These are phyloP conservation scores for Penicillium salamii DNA, from an alignment of 495 filamentous ascomycete species.

Conservation along the genomic window DNA sequence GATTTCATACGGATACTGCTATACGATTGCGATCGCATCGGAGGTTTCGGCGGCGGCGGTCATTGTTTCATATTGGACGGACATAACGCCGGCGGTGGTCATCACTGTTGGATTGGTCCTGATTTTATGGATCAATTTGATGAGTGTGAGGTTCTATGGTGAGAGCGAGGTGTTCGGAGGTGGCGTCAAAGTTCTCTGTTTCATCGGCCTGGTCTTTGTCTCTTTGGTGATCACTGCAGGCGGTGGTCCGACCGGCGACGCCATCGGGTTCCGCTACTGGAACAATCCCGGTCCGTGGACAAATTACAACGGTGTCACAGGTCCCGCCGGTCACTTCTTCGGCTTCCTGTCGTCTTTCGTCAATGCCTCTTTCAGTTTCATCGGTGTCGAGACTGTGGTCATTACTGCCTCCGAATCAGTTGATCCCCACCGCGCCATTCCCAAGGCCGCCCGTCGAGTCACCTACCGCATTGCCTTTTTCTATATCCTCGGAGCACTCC, in stretches of 20 bases:
- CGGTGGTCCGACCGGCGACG: constrained; percentile 57
- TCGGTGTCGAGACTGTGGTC: constrained; percentile 66
- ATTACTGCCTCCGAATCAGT: constrained; percentile 79
- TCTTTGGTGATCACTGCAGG: constrained; percentile 69
- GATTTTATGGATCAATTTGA: constrained; percentile 64
- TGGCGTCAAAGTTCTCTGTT: constrained; percentile 72
- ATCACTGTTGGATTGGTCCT: constrained; percentile 69
- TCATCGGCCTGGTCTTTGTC: constrained; percentile 65
- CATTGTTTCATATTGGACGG: constrained; percentile 70
- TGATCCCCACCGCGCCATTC: constrained; percentile 75
- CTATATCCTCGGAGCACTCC: constrained; percentile 59
- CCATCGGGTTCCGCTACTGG: constrained; percentile 73
- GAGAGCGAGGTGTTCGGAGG: constrained; percentile 73
- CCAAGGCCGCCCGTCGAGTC: constrained; percentile 75
- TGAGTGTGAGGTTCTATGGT: constrained; percentile 68
- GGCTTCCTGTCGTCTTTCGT: constrained; percentile 46
- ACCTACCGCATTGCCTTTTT: constrained; percentile 86
- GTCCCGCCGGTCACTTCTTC: constrained; percentile 39
- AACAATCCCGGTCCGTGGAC: constrained; percentile 42
- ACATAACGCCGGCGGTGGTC: constrained; percentile 53
- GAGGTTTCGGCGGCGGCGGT: constrained; percentile 69
- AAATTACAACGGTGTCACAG: constrained; percentile 32
- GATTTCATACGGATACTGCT: constrained; percentile 47
- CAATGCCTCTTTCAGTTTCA: constrained; percentile 51
- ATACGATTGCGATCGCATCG: constrained; percentile 62